Conservation (phyloP, 2,329 filamentous ascomycete genomes). For the Lojkania enalia region DNA sequence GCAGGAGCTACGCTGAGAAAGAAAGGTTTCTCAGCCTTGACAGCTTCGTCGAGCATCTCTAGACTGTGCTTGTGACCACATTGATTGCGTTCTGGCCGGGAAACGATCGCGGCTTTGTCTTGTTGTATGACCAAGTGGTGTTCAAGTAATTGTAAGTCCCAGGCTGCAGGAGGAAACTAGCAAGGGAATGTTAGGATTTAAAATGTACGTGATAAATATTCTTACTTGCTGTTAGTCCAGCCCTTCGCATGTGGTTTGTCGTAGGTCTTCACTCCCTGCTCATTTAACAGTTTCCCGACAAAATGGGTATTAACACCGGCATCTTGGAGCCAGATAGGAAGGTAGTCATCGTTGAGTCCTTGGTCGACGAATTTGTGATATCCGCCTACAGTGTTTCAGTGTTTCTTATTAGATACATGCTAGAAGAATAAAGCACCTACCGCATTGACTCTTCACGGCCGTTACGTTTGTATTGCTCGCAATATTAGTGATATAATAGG, state of each 20-base stretch:
- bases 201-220: no score
- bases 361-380: slow-evolving; percentile 68
- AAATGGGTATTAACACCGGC: slow-evolving; percentile 72
- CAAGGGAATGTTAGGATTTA: no score
- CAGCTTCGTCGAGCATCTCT: slow-evolving; percentile 65
- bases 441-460: no score
- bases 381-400: no score
- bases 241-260: slow-evolving; percentile 59
- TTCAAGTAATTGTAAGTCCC: slow-evolving; percentile 71
- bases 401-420: no score
- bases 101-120: slow-evolving; percentile 58
- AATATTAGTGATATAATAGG: no score
- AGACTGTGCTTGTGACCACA: slow-evolving; percentile 61
- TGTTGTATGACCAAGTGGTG: slow-evolving; percentile 64
- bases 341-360: slow-evolving; percentile 67
- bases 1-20: slow-evolving; percentile 69
- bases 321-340: slow-evolving; percentile 69
- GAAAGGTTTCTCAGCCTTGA: slow-evolving; percentile 59
- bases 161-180: slow-evolving; percentile 65
- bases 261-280: slow-evolving; percentile 64
- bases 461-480: no score
- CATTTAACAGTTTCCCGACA: slow-evolving; percentile 70
- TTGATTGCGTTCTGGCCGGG: slow-evolving; percentile 62
- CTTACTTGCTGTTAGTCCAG: no score
- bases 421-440: no score